A percentile compares a stretch with the other conserved stretches of the same genome.
These are phyloP conservation scores for Lepidopterella palustris DNA, from an alignment of 495 filamentous ascomycete species.

Conservation along the genomic window DNA sequence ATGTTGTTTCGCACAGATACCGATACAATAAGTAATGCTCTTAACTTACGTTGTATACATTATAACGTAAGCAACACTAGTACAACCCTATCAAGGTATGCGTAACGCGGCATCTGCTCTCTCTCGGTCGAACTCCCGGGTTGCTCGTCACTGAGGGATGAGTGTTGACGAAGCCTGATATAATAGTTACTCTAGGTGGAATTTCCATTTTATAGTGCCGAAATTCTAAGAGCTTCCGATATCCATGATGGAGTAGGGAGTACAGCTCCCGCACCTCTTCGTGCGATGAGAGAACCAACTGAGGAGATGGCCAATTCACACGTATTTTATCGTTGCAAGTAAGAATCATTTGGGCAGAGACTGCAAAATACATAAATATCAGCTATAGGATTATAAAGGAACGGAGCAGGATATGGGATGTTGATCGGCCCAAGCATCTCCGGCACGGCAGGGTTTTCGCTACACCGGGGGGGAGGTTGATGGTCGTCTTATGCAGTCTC, in stretches of 20 bases:
- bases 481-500: no score
- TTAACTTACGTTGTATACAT: neutral
- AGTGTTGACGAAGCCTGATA: neutral
- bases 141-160: neutral
- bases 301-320: neutral
- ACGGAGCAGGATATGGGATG: neutral
- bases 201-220: neutral
- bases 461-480: neutral
- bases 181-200: neutral
- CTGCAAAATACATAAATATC: neutral
- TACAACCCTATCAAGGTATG: neutral
- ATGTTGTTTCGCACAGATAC: neutral
- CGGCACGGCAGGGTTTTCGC: neutral
- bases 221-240: neutral
- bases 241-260: neutral
- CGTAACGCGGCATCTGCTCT: neutral
- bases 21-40: neutral
- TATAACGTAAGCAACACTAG: neutral
- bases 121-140: neutral
- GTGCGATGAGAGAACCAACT: neutral
- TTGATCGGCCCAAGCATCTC: neutral
- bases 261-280: neutral
- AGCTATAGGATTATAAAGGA: neutral
- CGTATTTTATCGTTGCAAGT: neutral
- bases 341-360: neutral